These are phyloP conservation scores for Pisolithus orientalis DNA, from an alignment of 768 basidiomycete species.

Conservation along the genomic window DNA sequence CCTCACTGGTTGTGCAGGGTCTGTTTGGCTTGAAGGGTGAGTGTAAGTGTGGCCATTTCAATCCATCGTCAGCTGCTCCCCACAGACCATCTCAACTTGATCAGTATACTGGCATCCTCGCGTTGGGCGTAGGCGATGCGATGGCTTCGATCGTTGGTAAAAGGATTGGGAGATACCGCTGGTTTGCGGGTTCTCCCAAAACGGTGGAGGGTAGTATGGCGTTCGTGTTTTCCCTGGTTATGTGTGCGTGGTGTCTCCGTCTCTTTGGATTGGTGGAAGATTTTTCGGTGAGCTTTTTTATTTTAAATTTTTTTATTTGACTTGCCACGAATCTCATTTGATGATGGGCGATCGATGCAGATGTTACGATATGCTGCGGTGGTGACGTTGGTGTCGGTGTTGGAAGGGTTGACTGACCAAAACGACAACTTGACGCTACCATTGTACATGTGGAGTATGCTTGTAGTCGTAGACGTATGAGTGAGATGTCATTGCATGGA, in stretches of 20 bases:
- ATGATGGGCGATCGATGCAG: conserved; percentile 35
- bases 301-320: background rate
- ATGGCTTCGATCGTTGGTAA: conserved; percentile 91
- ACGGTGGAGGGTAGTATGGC: conserved; percentile 90
- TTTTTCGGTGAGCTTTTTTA: conserved; percentile 63
- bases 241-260: conserved; percentile 65
- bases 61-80: conserved; percentile 6
- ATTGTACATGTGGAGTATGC: conserved; percentile 91
- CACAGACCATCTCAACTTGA: conserved; percentile 44
- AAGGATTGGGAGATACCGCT: conserved; percentile 70
- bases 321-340: conserved; percentile 7
- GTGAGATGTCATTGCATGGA: background rate
- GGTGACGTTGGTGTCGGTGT: conserved; percentile 55
- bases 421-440: conserved; percentile 97
- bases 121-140: conserved; percentile 90
- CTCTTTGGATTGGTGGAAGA: conserved; percentile 59
- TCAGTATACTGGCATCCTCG: conserved; percentile 80
- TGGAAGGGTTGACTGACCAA: conserved; percentile 92
- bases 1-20: conserved; percentile 89
- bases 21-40: conserved; percentile 93
- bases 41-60: conserved; percentile 21
- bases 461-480: conserved; percentile 51
- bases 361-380: conserved; percentile 59
- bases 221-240: conserved; percentile 66
- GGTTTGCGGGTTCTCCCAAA: conserved; percentile 81